A percentile compares a stretch with the other conserved stretches of the same genome.
Evolutionary conservation across 352 stramenopile genomes (phyloP).

Genomic region (Blastocystis hominis): DNA sequence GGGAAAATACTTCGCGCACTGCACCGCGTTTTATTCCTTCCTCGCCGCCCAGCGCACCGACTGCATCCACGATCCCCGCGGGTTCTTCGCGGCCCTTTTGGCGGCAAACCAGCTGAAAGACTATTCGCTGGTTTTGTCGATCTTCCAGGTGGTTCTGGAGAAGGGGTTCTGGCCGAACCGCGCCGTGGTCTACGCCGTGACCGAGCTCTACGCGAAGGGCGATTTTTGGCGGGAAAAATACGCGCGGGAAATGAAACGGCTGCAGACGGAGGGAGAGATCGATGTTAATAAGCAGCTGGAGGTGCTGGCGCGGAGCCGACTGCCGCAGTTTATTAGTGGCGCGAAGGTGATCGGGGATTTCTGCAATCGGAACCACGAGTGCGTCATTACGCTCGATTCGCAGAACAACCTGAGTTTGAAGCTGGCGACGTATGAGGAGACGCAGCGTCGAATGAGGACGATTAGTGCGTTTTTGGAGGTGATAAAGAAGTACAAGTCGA

Average conservation of each 20-base stretch:
- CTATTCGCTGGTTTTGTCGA: background rate
- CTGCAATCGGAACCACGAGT: conserved; percentile 22
- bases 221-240: conserved; percentile 35
- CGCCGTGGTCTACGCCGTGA: conserved; percentile 20
- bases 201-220: background rate
- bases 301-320: background rate
- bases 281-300: background rate
- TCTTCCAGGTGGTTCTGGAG: background rate
- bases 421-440: conserved; percentile 2
- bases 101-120: conserved; percentile 3
- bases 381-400: background rate
- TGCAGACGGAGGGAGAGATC: background rate
- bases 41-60: background rate
- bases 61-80: background rate
- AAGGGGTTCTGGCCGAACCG: background rate
- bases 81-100: conserved; percentile 4
- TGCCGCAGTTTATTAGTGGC: conserved; percentile 2
- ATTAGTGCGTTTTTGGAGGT: conserved; percentile 11
- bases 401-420: background rate
- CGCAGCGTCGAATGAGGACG: background rate
- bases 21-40: background rate
- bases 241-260: background rate
- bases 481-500: background rate
- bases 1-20: conserved; percentile 1
- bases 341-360: conserved; percentile 11